Evolutionary conservation across 2,329 filamentous ascomycete species (phyloP), one percentile per base, ranked within the genome.

Genomic region (Alternaria brassicicola): DNA sequence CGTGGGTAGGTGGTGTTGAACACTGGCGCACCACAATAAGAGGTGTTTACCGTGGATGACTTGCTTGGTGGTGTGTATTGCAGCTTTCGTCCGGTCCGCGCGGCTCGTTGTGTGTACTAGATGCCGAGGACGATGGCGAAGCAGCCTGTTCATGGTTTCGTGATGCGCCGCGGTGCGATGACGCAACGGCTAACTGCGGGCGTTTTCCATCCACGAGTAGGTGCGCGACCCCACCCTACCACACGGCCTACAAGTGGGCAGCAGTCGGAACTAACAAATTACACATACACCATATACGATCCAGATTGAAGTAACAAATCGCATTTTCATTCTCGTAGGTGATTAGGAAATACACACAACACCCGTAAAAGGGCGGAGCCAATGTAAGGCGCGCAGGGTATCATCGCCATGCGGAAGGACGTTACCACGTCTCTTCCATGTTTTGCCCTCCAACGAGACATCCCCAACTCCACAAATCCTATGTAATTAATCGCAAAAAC

Each of bases 121-220:
- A 53, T 57, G 53, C 8, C 43, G 43, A 33, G 43, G 39, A 35
- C 54, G 48, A 50, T 47, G 61, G 55, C 33, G 59, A 42, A 43
- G 41, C 25, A 60, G 53, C 47, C 50, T 61, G 45, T 38, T 38
- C 69, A 71, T 71, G 56, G 23, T 54, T 43, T 21, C 28, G 55
- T 43, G 12, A 54, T 49, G 43, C 35, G 33, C 36, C 38, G 55
- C 60, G 33, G 50, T 36, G 56, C 64, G 56, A 71, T 71, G 69
- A 71, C 69, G 69, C 69, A 71, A 66, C 56, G 25, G 42, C 57
- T 57, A 47, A 39, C n/a, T 39, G 23, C 25, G 17, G 26, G 54
- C 53, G 46, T 25, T 28, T 61, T n/a, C n/a, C n/a, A n/a, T n/a
- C 57, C 62, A 68, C 43, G 52, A 56, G 59, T 48, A 49, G 46